Evolutionary conservation across 73 alveolate genomes (phyloP).

Genomic region (Paramecium caudatum): DNA sequence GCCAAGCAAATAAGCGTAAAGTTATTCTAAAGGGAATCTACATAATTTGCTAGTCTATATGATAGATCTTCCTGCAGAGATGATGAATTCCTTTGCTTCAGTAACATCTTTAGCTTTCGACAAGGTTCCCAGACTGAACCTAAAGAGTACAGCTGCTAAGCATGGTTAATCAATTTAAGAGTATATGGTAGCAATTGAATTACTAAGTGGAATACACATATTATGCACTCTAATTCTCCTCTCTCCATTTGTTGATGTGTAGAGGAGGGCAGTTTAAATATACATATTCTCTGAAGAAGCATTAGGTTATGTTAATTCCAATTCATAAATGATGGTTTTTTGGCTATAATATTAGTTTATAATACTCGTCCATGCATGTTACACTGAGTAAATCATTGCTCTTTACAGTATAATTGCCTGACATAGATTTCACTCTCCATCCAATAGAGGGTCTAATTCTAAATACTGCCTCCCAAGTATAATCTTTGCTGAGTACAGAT

Average conservation of each 20-base stretch:
- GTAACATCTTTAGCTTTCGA: background rate
- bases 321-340: constrained; percentile 68
- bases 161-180: constrained; percentile 39
- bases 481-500: constrained; percentile 49
- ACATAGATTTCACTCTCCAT: constrained; percentile 69
- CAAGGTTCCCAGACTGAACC: background rate
- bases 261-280: constrained; percentile 92
- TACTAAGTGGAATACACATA: constrained; percentile 59
- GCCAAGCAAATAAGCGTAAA: constrained; percentile 55
- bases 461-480: constrained; percentile 94
- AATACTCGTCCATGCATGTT: constrained; percentile 53
- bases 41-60: background rate
- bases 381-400: constrained; percentile 52
- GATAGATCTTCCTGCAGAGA: background rate
- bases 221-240: constrained; percentile 96
- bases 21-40: background rate
- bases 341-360: background rate
- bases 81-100: background rate
- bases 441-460: constrained; percentile 92
- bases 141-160: constrained; percentile 29
- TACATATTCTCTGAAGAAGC: constrained; percentile 83
- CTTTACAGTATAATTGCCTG: constrained; percentile 82
- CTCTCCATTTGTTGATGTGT: constrained; percentile 93
- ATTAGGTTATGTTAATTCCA: constrained; percentile 67
- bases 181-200: constrained; percentile 32